phyloP scores from a whole-genome alignment of 495 filamentous ascomycete genomes.

The Aspergillus saccharolyticus region DNA sequence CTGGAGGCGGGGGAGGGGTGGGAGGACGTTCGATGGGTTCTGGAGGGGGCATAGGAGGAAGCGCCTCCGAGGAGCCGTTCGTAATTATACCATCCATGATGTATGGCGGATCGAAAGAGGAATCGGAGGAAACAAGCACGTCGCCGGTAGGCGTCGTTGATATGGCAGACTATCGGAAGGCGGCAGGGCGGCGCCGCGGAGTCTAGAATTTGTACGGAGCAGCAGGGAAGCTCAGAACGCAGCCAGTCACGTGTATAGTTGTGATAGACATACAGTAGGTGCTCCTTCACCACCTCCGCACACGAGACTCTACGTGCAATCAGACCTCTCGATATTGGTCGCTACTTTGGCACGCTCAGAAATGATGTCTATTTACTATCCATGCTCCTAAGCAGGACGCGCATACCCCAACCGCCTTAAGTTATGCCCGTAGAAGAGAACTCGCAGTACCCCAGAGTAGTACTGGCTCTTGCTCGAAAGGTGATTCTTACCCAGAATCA shows the following conservation, averaged over 20 bases:
- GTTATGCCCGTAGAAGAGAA: too few relatives aligned
- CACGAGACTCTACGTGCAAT: too few relatives aligned
- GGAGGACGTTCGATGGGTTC: slow-evolving; percentile 35
- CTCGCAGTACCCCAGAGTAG: too few relatives aligned
- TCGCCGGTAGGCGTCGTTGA: slow-evolving; percentile 4
- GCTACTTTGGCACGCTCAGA: too few relatives aligned
- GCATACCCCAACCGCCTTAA: too few relatives aligned
- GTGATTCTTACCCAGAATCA: too few relatives aligned
- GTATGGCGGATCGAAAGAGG: neutral
- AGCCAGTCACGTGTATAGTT: slow-evolving; percentile 13
- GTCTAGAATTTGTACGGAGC: slow-evolving; percentile 15
- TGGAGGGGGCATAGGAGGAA: slow-evolving; percentile 27
- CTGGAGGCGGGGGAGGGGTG: slow-evolving; percentile 54
- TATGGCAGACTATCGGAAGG: neutral
- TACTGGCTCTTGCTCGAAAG: too few relatives aligned
- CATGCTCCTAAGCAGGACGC: too few relatives aligned
- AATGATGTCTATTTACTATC: too few relatives aligned
- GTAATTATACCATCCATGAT: slow-evolving; percentile 28
- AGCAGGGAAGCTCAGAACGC: slow-evolving; percentile 8
- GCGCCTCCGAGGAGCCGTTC: slow-evolving; percentile 19
- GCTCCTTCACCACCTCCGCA: too few relatives aligned
- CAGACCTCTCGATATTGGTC: too few relatives aligned
- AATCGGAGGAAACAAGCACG: slow-evolving; percentile 4
- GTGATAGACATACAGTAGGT: too few relatives aligned
- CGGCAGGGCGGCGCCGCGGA: slow-evolving; percentile 6